Evolutionary conservation across 371 early-diverging fungal genomes (phyloP).

Genomic region (Hamiltosporidium tvaerminnensis): DNA sequence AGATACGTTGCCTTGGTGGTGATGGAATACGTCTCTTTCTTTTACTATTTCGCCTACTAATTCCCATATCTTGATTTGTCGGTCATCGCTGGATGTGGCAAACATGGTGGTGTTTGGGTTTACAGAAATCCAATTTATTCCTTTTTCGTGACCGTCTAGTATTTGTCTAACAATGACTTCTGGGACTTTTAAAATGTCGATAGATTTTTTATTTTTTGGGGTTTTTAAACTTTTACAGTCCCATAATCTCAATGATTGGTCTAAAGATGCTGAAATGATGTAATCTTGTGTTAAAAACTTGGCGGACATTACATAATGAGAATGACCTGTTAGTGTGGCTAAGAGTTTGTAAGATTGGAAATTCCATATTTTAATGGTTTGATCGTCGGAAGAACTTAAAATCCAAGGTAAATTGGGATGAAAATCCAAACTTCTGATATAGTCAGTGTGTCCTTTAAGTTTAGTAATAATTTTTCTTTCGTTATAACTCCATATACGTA

Average conservation of each 20-base stretch:
- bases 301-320: constrained; percentile 97
- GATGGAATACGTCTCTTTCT: neutral
- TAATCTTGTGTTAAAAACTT: constrained; percentile 73
- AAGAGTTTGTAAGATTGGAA: constrained; percentile 94
- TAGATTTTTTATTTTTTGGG: constrained; percentile 55
- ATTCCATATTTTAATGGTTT: constrained; percentile 96
- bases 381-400: constrained; percentile 84
- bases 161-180: constrained; percentile 88
- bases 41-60: constrained; percentile 60
- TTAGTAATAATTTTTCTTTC: neutral
- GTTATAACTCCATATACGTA: constrained; percentile 98
- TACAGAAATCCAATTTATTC: constrained; percentile 89
- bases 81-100: constrained; percentile 87
- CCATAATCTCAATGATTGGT: constrained; percentile 95
- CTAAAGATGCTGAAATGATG: constrained; percentile 81
- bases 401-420: constrained; percentile 96
- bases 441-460: constrained; percentile 74
- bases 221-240: constrained; percentile 66
- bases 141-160: constrained; percentile 89
- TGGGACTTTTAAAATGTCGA: constrained; percentile 55
- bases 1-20: neutral
- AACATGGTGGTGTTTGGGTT: constrained; percentile 76
- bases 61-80: constrained; percentile 88
- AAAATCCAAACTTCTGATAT: constrained; percentile 85
- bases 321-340: constrained; percentile 85